These are phyloP conservation scores for Sporobolomyces pararoseus DNA, from an alignment of 768 basidiomycete genomes.

Conservation along the genomic window DNA sequence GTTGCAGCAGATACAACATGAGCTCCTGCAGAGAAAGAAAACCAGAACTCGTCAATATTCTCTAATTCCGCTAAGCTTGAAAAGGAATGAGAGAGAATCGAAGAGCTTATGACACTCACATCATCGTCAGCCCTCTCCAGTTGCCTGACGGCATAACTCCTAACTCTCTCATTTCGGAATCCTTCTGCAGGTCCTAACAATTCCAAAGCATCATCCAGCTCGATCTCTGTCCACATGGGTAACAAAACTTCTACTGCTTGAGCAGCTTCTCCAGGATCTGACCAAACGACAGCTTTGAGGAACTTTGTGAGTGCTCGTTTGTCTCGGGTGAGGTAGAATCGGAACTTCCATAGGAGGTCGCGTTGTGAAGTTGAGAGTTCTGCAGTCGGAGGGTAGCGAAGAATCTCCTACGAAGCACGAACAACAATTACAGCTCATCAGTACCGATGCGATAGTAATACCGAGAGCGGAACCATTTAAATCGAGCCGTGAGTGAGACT, in stretches of 20 bases:
- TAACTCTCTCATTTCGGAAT: conserved; percentile 65
- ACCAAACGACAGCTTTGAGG: conserved; percentile 94
- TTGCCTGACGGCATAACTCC: conserved; percentile 90
- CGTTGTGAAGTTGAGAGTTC: conserved; percentile 84
- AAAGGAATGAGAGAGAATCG: too few relatives aligned
- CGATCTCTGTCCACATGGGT: conserved; percentile 95
- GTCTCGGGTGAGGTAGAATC: conserved; percentile 91
- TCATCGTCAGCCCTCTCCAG: conserved; percentile 90
- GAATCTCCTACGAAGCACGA: conserved; percentile 77
- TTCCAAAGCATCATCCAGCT: conserved; percentile 93
- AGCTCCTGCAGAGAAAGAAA: conserved; percentile 63
- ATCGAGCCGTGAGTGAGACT: not conserved
- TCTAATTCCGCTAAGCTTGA: too few relatives aligned
- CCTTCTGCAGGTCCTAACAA: conserved; percentile 84
- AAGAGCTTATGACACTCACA: conserved; percentile 51
- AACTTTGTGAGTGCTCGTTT: conserved; percentile 96
- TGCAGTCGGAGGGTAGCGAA: conserved; percentile 85
- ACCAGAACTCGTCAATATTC: conserved; percentile 10
- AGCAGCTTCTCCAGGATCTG: conserved; percentile 90
- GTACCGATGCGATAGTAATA: too few relatives aligned
- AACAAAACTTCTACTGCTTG: conserved; percentile 94
- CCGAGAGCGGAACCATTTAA: too few relatives aligned
- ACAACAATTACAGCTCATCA: too few relatives aligned
- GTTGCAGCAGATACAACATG: conserved; percentile 82
- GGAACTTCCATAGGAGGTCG: conserved; percentile 95